Percentiles rank a stretch among this genome's conserved stretches.
Conservation (phyloP, 2,329 filamentous ascomycete species). For the Phoma herbarum region DNA sequence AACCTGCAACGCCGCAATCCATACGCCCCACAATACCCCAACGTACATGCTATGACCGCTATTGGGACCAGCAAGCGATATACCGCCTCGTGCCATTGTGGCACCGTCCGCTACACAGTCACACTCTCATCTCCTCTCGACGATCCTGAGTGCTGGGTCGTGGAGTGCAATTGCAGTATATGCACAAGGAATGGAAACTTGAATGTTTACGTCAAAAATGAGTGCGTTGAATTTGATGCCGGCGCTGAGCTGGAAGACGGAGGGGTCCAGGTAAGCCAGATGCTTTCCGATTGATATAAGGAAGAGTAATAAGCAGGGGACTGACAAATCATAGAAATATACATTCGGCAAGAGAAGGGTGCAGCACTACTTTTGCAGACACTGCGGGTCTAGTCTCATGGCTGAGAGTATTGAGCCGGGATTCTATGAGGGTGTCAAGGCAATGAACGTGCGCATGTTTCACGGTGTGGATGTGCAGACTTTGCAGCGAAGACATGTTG, state of each 20-base stretch:
- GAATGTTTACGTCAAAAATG: slow-evolving; percentile 52
- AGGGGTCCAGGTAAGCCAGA: no score
- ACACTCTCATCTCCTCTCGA: slow-evolving; percentile 61
- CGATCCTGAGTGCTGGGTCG: slow-evolving; percentile 53
- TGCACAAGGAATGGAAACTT: slow-evolving; percentile 62
- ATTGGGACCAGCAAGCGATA: not conserved
- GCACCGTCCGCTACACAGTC: slow-evolving; percentile 59
- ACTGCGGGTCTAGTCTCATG: not conserved
- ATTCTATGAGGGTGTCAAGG: not conserved
- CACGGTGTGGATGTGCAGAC: slow-evolving; percentile 31
- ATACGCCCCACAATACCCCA: slow-evolving; percentile 26
- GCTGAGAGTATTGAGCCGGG: not conserved
- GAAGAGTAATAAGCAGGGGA: no score
- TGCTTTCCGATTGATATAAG: no score
- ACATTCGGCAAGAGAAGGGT: not conserved
- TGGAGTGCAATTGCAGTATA: slow-evolving; percentile 63
- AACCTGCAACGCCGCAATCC: slow-evolving; percentile 30
- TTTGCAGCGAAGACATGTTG: not conserved
- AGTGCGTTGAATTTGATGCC: slow-evolving; percentile 34
- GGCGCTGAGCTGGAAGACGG: no score
- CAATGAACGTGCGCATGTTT: not conserved
- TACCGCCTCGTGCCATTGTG: slow-evolving; percentile 63
- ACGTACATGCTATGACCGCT: slow-evolving; percentile 13
- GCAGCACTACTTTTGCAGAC: not conserved
- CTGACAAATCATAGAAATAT: not conserved